Base-by-base conservation (phyloP, 2,329 filamentous ascomycete species). In the Phoma sp. region DNA sequence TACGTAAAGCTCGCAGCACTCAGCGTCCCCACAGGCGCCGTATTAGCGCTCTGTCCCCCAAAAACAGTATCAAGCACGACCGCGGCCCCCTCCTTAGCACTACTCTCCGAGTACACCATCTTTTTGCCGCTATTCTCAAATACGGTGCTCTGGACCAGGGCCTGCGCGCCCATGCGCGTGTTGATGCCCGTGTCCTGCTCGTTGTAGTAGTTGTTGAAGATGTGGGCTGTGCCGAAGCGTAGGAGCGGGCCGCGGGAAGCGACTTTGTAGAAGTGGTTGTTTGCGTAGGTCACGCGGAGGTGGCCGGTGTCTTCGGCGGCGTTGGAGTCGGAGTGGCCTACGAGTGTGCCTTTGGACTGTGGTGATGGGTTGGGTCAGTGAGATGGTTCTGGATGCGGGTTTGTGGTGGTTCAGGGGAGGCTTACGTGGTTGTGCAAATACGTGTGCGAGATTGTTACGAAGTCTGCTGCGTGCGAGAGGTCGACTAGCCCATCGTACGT, bases 211-310 rank as follows among this genome's bases (percentile, higher is more conserved):
- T 68, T 78, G 79, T 83, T 85, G 78, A 82, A 84, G 67, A 84
- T 71, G 75, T 89, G 87, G 5, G 76, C 84, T 40, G 84, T 87
- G 35, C 86, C 87, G 76, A 89, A 89, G 58, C 86, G 85, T 65
- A 88, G 70, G 4, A 82, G 83, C 5, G 87, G 87, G 0, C 77
- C 77, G 48, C 87, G 86, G 6, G 83, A 86, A 78, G 85, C 84
- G 66, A 88, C 74, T 75, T 88, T 86, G 65, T 71, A 71, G 80
- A 81, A 89, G 77, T 83, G 79, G 81, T 89, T 89, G 80, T 88
- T 84, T 74, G 82, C 82, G 69, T 86, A 87, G 50, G 87, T 89
- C 36, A 89, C 77, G 70, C 79, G 82, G 29, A 89, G 80, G 66
- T 85, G 78, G 60, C 86, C 86, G 1, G 69, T 82, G 74, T 89